Percentiles rank a stretch among this genome's conserved stretches.
phyloP scores from a whole-genome alignment of 352 stramenopile species.

The Pythium phragmitis region DNA sequence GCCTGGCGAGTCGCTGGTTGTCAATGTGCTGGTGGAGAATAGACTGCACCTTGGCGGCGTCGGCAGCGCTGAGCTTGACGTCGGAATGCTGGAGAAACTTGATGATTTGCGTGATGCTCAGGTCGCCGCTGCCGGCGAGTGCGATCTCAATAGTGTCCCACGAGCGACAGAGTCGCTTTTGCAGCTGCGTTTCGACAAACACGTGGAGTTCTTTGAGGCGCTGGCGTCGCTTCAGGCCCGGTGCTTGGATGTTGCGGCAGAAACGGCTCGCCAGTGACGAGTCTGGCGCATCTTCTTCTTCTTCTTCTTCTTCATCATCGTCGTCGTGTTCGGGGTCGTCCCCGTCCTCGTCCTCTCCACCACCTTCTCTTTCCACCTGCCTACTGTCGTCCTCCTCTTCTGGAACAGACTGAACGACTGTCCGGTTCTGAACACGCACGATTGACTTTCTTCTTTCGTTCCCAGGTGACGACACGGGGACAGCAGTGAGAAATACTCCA shows the following conservation, averaged over 20 bases:
- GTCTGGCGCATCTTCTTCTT: not conserved
- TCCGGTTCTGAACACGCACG: no score
- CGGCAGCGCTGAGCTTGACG: slow-evolving; percentile 52
- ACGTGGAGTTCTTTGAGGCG: slow-evolving; percentile 60
- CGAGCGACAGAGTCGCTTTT: slow-evolving; percentile 63
- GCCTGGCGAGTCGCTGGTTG: slow-evolving; percentile 14
- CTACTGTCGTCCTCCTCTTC: not conserved
- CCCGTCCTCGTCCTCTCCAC: no score
- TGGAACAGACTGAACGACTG: not conserved
- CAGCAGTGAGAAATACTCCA: slow-evolving; percentile 34
- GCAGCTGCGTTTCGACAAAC: slow-evolving; percentile 63
- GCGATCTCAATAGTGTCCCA: slow-evolving; percentile 77
- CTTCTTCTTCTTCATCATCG: slow-evolving; percentile 14
- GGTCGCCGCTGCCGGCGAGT: slow-evolving; percentile 61
- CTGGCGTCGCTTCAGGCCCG: slow-evolving; percentile 50
- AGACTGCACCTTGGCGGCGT: slow-evolving; percentile 54
- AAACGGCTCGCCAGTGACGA: not conserved
- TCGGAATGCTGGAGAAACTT: slow-evolving; percentile 74
- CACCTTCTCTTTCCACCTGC: slow-evolving; percentile 1
- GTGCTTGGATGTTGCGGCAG: slow-evolving; percentile 21
- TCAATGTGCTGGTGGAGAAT: slow-evolving; percentile 59
- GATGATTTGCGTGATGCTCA: slow-evolving; percentile 60
- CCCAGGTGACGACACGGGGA: slow-evolving; percentile 8
- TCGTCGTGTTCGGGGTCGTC: slow-evolving; percentile 11
- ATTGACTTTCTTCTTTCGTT: slow-evolving; percentile 2